Percentiles rank a stretch among this genome's conserved stretches.
These are phyloP conservation scores for Tulasnella sp. DNA, from an alignment of 768 basidiomycete genomes.

Conservation along the genomic window DNA sequence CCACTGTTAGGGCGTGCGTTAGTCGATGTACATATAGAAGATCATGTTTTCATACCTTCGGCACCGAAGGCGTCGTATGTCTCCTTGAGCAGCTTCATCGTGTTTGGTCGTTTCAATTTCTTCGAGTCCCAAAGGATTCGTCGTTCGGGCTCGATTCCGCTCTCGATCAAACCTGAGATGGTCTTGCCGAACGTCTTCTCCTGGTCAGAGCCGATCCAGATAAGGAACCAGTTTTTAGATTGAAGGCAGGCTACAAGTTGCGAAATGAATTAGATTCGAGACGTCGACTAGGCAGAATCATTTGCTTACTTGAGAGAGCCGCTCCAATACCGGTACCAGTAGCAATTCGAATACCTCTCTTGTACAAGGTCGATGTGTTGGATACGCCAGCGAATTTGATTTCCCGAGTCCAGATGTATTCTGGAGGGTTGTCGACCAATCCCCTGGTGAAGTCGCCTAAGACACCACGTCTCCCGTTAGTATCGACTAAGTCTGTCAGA, in stretches of 20 bases:
- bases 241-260: slow-evolving; percentile 48
- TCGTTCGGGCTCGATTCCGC: slow-evolving; percentile 64
- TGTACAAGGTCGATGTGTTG: slow-evolving; percentile 72
- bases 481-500: background rate
- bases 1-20: slow-evolving; percentile 37
- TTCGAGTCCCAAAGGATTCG: slow-evolving; percentile 73
- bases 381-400: slow-evolving; percentile 77
- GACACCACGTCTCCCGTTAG: background rate
- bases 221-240: slow-evolving; percentile 55
- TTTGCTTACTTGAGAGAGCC: slow-evolving; percentile 47
- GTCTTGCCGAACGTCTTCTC: slow-evolving; percentile 80
- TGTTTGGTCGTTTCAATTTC: slow-evolving; percentile 58
- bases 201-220: slow-evolving; percentile 57
- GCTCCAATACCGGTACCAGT: slow-evolving; percentile 78
- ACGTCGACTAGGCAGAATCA: background rate
- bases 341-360: slow-evolving; percentile 70
- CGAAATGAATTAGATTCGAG: background rate
- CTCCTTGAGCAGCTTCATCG: slow-evolving; percentile 67
- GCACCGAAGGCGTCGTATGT: slow-evolving; percentile 61
- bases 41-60: slow-evolving; percentile 41
- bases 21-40: background rate
- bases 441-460: slow-evolving; percentile 64
- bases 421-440: slow-evolving; percentile 62
- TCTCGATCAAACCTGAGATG: slow-evolving; percentile 62
- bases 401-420: slow-evolving; percentile 67